Base-by-base conservation (phyloP, 345 rosid species). In the Psidium friedrichsthalianum region DNA sequence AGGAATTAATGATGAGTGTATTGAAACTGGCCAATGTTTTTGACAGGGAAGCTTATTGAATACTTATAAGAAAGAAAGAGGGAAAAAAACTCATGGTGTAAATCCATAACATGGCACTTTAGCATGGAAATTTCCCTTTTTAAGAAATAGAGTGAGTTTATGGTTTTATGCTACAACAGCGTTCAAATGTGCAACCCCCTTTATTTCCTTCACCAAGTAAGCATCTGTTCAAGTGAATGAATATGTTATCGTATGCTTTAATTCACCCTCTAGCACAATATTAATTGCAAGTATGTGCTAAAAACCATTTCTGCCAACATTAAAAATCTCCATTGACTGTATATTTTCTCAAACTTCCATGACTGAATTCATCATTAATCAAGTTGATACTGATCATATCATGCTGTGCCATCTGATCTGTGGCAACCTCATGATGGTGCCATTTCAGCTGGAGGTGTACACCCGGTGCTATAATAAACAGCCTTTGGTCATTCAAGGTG, bases 401-500 rank as follows among this genome's bases (percentile, higher is more conserved):
- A 69, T 24, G 4, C 80, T 69, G 80, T 6, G 14, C 7, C 4
- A 18, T 40, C 25, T 69, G 80, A 69, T 69, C 80, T 69, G 47
- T 36, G 22, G 18, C 80, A 69, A 69, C 80, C 47, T 18, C 4
- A 1, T 69, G 80, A 69, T 69, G 80, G 21, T 69, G 25, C 80
- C 80, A 36, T 82, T 82, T n/a, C 92, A 95, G 98, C 90, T 96
- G 83, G 98, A 96, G 91, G 90, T 97, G 89, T 95, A 91, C 85
- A 95, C 90, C 87, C 92, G 98, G 15, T 95, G 99, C 91, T 95
- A 95, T 87, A 89, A 88, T 36, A 91, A 91, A 89, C 95, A 93
- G 86, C 98, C 98, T 6, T 85, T 95, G 87, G 99, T 95, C 86
- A 94, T 95, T 89, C 99, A 96, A 93, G 99, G 98, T 51, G 98